These are phyloP conservation scores for Ajuga reptans DNA, from an alignment of 305 asterid genomes.

Conservation along the genomic window DNA sequence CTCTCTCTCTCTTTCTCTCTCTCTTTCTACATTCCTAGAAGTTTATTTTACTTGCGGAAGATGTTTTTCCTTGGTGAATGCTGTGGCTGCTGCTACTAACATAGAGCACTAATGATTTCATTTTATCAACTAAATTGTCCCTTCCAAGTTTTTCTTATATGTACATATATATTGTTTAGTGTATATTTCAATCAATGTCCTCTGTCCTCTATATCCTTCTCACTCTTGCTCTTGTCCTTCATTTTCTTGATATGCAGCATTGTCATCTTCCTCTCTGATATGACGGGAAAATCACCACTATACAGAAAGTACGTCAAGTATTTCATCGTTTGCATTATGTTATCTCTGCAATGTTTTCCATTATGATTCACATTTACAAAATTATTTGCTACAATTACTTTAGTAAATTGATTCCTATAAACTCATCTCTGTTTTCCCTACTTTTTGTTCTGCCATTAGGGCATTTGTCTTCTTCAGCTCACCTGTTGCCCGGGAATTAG, in stretches of 20 bases:
- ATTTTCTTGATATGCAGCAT: conserved; percentile 61
- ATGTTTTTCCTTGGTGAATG: not conserved
- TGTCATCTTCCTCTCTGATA: conserved; percentile 77
- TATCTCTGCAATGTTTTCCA: conserved; percentile 8
- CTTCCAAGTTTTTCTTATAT: conserved; percentile 6
- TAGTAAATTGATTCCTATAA: conserved; percentile 5
- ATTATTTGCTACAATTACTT: conserved; percentile 13
- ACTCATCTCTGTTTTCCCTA: conserved; percentile 19
- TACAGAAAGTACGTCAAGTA: conserved; percentile 71
- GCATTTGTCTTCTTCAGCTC: conserved; percentile 97
- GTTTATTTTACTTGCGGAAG: not conserved
- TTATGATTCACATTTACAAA: conserved; percentile 17
- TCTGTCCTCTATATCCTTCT: not conserved
- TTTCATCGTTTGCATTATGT: conserved; percentile 1
- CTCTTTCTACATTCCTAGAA: not conserved
- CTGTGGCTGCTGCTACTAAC: conserved; percentile 5
- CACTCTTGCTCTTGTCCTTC: conserved; percentile 24
- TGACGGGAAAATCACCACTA: conserved; percentile 88
- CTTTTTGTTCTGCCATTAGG: conserved; percentile 37
- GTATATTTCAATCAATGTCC: not conserved
- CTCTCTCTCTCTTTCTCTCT: no score
- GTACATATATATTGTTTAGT: conserved; percentile 1
- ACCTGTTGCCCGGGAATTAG: conserved; percentile 76
- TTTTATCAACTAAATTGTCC: not conserved
- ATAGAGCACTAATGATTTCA: not conserved